phyloP scores from a whole-genome alignment of 2,329 filamentous ascomycete genomes.

The Aureobasidium mangrovei region DNA sequence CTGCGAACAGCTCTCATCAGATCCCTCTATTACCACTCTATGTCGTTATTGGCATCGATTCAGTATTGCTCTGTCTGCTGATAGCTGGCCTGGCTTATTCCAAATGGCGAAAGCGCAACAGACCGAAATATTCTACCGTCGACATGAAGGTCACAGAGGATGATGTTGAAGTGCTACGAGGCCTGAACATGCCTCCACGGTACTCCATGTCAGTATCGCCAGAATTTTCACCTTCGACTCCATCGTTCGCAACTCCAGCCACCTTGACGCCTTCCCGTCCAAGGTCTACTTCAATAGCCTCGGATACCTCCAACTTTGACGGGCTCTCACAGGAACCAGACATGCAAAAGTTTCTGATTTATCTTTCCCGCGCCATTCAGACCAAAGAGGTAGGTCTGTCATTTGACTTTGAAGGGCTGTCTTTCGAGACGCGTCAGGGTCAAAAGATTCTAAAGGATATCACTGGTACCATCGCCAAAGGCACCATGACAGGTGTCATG shows the following conservation, averaged over 20 bases:
- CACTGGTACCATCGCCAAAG: conserved; percentile 46
- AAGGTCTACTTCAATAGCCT: conserved; percentile 7
- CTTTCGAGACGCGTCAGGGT: conserved; percentile 19
- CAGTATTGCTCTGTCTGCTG: conserved; percentile 32
- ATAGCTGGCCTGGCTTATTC: conserved; percentile 29
- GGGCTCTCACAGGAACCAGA: conserved; percentile 27
- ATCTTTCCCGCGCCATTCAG: conserved; percentile 44
- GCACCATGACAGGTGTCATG: conserved; percentile 51
- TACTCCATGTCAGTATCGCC: conserved; percentile 13
- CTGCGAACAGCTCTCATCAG: conserved; percentile 35
- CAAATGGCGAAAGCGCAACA: conserved; percentile 28
- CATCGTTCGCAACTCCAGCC: background rate
- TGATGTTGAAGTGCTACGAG: conserved; percentile 25
- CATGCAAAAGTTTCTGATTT: conserved; percentile 44
- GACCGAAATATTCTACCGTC: conserved; percentile 20
- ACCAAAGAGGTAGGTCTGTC: conserved; percentile 45
- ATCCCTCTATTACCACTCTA: conserved; percentile 37
- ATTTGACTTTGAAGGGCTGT: conserved; percentile 45
- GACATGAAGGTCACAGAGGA: conserved; percentile 18
- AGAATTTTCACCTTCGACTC: conserved; percentile 25
- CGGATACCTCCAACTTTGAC: conserved; percentile 22
- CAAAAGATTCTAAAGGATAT: conserved; percentile 42
- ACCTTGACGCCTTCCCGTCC: background rate
- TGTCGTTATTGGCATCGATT: conserved; percentile 37
- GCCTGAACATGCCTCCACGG: conserved; percentile 10